Evolutionary conservation across 108 stramenopile genomes (phyloP).

Genomic region (Cyclotella kingstonii): DNA sequence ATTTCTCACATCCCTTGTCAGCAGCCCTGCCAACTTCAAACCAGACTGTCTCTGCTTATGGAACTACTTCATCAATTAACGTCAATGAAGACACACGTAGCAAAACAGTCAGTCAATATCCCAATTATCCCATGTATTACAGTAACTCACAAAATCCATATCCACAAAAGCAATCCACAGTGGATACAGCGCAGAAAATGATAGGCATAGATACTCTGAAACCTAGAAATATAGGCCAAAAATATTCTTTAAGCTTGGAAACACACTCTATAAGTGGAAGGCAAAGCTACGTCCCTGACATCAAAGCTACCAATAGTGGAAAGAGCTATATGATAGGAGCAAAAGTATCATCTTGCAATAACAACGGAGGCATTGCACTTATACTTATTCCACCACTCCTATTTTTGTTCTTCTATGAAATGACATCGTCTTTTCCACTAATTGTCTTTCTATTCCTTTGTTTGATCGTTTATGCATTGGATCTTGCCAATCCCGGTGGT

Average conservation of each 20-base stretch:
- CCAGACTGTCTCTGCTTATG: too few relatives aligned
- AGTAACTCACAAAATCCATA: background rate
- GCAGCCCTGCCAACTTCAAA: too few relatives aligned
- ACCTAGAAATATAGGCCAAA: background rate
- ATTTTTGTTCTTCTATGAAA: conserved; percentile 50
- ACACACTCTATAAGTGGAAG: background rate
- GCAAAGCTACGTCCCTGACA: background rate
- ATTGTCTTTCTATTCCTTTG: conserved; percentile 40
- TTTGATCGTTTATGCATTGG: conserved; percentile 55
- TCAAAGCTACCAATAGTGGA: background rate
- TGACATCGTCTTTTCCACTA: conserved; percentile 51
- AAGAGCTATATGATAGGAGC: background rate
- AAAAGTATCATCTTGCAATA: conserved; percentile 7
- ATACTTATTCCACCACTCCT: conserved; percentile 50
- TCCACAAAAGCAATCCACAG: background rate
- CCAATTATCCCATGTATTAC: background rate
- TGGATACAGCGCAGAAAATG: too few relatives aligned
- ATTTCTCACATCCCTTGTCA: too few relatives aligned
- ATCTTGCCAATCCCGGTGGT: conserved; percentile 63
- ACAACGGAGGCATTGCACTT: conserved; percentile 43
- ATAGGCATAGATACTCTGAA: conserved; percentile 12
- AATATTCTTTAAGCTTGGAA: background rate
- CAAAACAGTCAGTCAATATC: background rate
- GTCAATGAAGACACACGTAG: background rate
- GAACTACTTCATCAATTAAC: background rate